Evolutionary conservation across 106 monocot species (phyloP).

Genomic region (Alisma plantagoaquatica): DNA sequence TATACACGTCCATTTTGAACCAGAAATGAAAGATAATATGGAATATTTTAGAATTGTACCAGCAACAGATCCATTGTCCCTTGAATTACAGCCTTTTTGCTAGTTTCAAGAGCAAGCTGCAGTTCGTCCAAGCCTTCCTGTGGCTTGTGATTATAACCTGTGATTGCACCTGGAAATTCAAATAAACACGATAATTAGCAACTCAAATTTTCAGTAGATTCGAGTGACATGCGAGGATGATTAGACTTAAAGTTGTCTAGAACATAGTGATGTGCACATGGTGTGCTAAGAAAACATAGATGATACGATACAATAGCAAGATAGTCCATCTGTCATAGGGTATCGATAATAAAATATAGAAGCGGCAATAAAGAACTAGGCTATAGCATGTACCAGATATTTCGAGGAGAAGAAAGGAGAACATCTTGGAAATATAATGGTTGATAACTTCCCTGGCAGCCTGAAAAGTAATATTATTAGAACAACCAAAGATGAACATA

Average conservation of each 20-base stretch:
- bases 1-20: background rate
- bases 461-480: conserved; percentile 31
- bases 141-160: conserved; percentile 22
- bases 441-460: conserved; percentile 49
- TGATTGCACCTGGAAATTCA: conserved; percentile 43
- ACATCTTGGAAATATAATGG: conserved; percentile 43
- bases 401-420: conserved; percentile 61
- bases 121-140: conserved; percentile 35
- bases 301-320: background rate
- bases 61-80: conserved; percentile 74
- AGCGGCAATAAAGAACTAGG: background rate
- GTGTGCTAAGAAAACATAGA: too few species aligned
- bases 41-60: conserved; percentile 33
- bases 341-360: background rate
- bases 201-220: background rate
- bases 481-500: too few species aligned
- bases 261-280: too few species aligned
- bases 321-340: background rate
- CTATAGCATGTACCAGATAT: conserved; percentile 52
- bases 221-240: background rate
- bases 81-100: conserved; percentile 68
- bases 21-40: background rate
- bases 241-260: too few species aligned
- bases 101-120: conserved; percentile 65
- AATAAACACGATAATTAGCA: background rate